Base-by-base conservation (phyloP, 192 early-diverging fungal species). In the Dissophora globulifera region DNA sequence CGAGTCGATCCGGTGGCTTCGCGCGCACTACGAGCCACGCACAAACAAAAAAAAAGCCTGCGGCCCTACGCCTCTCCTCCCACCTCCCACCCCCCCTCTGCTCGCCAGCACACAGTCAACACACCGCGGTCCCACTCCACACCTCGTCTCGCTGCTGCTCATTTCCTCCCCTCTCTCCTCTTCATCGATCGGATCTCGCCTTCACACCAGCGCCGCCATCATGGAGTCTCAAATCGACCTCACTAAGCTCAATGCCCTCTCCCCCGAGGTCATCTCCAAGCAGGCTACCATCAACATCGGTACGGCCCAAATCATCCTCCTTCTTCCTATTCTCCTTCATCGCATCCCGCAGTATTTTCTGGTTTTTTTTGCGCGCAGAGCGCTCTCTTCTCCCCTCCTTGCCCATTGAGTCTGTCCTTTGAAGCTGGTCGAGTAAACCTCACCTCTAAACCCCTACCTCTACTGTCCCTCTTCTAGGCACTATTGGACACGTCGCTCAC, bases 261-360 rank as follows among this genome's bases (percentile, higher is more conserved):
- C 92, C 35, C 93, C 93, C 27, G 96, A 98, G 84, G 97, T 98
- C 79, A 99, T 99, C 83, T 89, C 90, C 11, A 91, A 92, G 58
- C 97, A 99, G 85, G 97, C 97, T 45, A 99, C 97, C 50, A 98
- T 99, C 85, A 99, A 99, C 84, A 99, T 99, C 79, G 96, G 97
- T 95, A 62, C 23, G 46, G n/a, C n/a, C n/a, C n/a, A 33, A 33
- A 12, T 23, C 30, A 25, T 20, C 16, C 43, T 12, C 17, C 9
- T n/a, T 45, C 9, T 45, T n/a, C 43, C 10, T n/a, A n/a, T n/a
- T n/a, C n/a, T n/a, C n/a, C n/a, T n/a, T n/a, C n/a, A n/a, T n/a
- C n/a, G n/a, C n/a, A n/a, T n/a, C 4, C 43, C 43, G 43, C 43
- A 45, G 43, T n/a, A 45, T n/a, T n/a, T n/a, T n/a, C n/a, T n/a